Evolutionary conservation across 176 grass and related monocot species (phyloP).

Genomic region (Triticum monococcum): DNA sequence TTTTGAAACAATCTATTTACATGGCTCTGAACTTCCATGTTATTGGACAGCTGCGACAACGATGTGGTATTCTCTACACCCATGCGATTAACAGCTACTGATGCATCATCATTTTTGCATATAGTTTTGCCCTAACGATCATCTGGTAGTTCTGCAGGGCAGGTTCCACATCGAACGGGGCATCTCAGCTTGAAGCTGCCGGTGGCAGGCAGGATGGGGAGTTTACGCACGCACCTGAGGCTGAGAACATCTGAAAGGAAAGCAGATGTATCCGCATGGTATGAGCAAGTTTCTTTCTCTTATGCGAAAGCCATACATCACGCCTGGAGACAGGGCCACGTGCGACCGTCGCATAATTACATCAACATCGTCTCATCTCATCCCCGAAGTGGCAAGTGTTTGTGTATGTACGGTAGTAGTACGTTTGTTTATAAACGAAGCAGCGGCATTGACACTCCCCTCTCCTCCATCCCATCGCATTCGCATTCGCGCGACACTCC

Average conservation of each 20-base stretch:
- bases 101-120: background rate
- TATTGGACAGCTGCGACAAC: background rate
- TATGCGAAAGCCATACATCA: background rate
- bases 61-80: background rate
- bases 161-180: background rate
- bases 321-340: background rate
- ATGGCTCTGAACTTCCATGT: background rate
- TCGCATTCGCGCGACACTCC: background rate
- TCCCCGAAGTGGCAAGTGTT: conserved; percentile 16
- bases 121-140: background rate
- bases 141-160: background rate
- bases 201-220: background rate
- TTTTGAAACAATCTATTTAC: background rate
- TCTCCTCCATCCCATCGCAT: conserved; percentile 1
- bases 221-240: too few species aligned
- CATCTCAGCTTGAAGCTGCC: background rate
- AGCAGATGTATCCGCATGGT: conserved; percentile 11
- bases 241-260: background rate
- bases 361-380: conserved; percentile 23
- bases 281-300: conserved; percentile 35
- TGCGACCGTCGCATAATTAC: conserved; percentile 28
- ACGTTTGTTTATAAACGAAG: conserved; percentile 31
- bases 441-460: conserved; percentile 17
- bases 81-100: background rate
- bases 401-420: conserved; percentile 25